A percentile compares a stretch with the other conserved stretches of the same genome.
These are phyloP conservation scores for Orobanche coerulescens DNA, from an alignment of 257 asterid genomes.

Conservation along the genomic window DNA sequence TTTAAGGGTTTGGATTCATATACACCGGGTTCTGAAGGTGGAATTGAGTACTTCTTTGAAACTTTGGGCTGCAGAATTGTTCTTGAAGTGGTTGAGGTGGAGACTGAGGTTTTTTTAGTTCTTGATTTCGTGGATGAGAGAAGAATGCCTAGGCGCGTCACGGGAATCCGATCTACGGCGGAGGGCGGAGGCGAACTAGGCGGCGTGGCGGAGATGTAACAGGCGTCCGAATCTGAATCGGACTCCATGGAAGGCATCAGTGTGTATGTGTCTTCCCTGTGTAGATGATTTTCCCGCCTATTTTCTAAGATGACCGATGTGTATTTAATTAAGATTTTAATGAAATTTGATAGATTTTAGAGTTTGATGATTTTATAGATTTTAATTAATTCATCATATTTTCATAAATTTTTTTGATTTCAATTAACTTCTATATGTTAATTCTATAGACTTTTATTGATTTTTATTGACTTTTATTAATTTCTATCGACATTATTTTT, in stretches of 20 bases:
- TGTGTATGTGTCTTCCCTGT: neutral
- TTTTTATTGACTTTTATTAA: no score
- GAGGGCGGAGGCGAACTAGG: constrained; percentile 35
- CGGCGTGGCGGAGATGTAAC: constrained; percentile 81
- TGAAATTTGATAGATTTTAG: no score
- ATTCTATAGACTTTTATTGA: no score
- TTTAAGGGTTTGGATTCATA: constrained; percentile 15
- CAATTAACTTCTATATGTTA: no score
- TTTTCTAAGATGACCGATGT: constrained; percentile 3
- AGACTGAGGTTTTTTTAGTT: constrained; percentile 33
- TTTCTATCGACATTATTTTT: no score
- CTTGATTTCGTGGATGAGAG: constrained; percentile 34
- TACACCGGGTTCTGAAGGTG: constrained; percentile 17
- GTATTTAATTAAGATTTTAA: no score
- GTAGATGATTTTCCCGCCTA: constrained; percentile 28
- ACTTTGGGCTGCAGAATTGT: constrained; percentile 45
- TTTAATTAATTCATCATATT: no score
- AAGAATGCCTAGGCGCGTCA: constrained; percentile 21
- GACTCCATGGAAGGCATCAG: constrained; percentile 44
- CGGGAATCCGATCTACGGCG: constrained; percentile 22
- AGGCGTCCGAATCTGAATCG: constrained; percentile 74
- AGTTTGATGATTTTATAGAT: no score
- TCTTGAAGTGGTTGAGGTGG: constrained; percentile 45
- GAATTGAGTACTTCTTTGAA: constrained; percentile 33
- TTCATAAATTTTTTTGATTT: no score